Evolutionary conservation across 768 basidiomycete genomes (phyloP).

Genomic region (Leucogyrophana mollusca): DNA sequence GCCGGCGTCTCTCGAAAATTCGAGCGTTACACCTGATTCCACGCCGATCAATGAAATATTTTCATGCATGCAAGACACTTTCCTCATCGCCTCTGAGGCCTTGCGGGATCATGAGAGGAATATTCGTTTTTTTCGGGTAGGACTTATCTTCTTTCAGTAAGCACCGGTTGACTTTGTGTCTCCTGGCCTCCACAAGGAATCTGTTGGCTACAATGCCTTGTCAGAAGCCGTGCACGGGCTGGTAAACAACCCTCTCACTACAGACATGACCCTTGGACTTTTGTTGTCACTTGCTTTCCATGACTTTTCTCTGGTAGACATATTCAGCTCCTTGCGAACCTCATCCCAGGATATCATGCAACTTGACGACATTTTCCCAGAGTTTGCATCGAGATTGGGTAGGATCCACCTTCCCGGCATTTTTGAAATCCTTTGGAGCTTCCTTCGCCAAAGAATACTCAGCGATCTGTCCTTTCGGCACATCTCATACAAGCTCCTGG

Average conservation of each 20-base stretch:
- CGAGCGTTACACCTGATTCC: slow-evolving; percentile 38
- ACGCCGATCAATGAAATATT: slow-evolving; percentile 37
- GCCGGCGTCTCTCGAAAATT: slow-evolving; percentile 28
- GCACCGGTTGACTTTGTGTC: slow-evolving; percentile 2
- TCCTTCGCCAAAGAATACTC: slow-evolving; percentile 35
- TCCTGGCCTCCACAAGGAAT: slow-evolving; percentile 13
- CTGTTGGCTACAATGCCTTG: slow-evolving; percentile 66
- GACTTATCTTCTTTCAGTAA: slow-evolving; percentile 18
- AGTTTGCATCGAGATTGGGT: slow-evolving; percentile 39
- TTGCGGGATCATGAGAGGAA: slow-evolving; percentile 57
- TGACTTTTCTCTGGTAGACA: slow-evolving; percentile 55
- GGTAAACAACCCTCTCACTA: slow-evolving; percentile 42
- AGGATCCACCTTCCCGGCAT: slow-evolving; percentile 60
- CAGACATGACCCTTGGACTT: slow-evolving; percentile 61
- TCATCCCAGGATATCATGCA: slow-evolving; percentile 35
- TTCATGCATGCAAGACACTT: slow-evolving; percentile 59
- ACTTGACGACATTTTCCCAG: slow-evolving; percentile 40
- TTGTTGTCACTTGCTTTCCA: slow-evolving; percentile 66
- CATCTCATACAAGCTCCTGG: slow-evolving; percentile 58
- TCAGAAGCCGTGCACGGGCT: slow-evolving; percentile 57
- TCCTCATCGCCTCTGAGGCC: slow-evolving; percentile 64
- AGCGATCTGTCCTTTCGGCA: slow-evolving; percentile 46
- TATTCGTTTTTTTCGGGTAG: slow-evolving; percentile 63
- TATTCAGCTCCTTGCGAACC: slow-evolving; percentile 51
- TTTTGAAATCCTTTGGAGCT: slow-evolving; percentile 57